Evolutionary conservation across 2,329 filamentous ascomycete species (phyloP).

Genomic region (Penicillium vulpinum): DNA sequence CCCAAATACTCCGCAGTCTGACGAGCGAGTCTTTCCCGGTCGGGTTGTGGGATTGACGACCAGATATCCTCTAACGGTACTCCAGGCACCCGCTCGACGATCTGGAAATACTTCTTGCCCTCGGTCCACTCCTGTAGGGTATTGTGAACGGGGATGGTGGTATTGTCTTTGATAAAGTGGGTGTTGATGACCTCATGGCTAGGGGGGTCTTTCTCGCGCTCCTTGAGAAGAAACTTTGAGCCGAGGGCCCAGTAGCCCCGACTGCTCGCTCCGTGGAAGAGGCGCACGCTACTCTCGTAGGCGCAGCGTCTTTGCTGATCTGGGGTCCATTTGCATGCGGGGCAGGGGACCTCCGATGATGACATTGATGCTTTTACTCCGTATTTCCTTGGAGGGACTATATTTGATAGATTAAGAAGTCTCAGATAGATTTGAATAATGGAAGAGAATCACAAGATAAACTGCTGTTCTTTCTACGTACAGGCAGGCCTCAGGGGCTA

Average conservation of each 20-base stretch:
- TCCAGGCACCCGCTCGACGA: conserved; percentile 9
- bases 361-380: background rate
- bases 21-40: background rate
- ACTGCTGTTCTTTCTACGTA: background rate
- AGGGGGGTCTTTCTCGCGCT: conserved; percentile 1
- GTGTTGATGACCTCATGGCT: conserved; percentile 10
- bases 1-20: conserved; percentile 1
- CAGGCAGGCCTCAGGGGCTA: too few species aligned
- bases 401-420: background rate
- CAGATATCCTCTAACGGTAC: conserved; percentile 6
- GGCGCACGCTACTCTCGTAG: conserved; percentile 4
- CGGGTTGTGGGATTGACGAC: conserved; percentile 3
- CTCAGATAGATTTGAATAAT: background rate
- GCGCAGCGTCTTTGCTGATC: background rate
- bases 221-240: conserved; percentile 8
- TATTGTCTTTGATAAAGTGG: background rate
- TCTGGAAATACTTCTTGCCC: background rate
- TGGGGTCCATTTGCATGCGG: conserved; percentile 5
- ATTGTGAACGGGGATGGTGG: background rate
- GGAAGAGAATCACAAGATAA: conserved; percentile 6
- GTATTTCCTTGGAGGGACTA: background rate
- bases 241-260: conserved; percentile 5
- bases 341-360: background rate
- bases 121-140: conserved; percentile 6
- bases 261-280: conserved; percentile 3